These are phyloP conservation scores for Colletotrichum sublineola DNA, from an alignment of 2,329 filamentous ascomycete species.

Conservation along the genomic window DNA sequence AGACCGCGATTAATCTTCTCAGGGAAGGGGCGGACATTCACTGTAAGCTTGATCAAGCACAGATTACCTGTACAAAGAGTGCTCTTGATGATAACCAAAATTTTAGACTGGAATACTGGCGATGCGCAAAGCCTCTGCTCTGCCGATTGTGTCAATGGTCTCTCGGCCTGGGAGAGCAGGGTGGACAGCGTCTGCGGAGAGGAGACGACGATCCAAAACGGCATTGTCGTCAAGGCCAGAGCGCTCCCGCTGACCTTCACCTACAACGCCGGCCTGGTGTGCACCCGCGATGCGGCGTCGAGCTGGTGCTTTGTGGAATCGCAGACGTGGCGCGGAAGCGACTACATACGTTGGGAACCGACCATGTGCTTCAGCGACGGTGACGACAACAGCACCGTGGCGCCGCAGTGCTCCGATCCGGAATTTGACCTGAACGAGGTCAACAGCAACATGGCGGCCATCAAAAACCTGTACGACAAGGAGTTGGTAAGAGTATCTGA, in stretches of 20 bases:
- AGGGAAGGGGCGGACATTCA: not conserved
- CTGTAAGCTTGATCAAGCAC: not conserved
- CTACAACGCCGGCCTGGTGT: constrained; percentile 1
- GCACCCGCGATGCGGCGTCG: not conserved
- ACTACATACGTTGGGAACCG: not conserved
- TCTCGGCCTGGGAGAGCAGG: not conserved
- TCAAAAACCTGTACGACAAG: constrained; percentile 3
- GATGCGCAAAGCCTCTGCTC: not conserved
- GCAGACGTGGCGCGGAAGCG: not conserved
- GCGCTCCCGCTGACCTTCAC: not conserved
- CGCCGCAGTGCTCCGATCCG: constrained; percentile 6
- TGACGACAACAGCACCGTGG: constrained; percentile 5
- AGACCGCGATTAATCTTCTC: not conserved
- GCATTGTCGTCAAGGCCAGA: not conserved
- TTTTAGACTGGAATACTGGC: not conserved
- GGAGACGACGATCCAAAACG: not conserved
- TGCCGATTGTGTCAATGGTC: not conserved
- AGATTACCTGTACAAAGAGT: no score
- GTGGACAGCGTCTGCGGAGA: not conserved
- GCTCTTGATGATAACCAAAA: no score
- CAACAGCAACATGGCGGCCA: not conserved
- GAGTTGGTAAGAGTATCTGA: constrained; percentile 8
- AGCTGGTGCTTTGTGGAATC: not conserved
- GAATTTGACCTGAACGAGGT: not conserved
- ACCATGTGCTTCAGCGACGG: not conserved